These are phyloP conservation scores for Russula earlei DNA, from an alignment of 768 basidiomycete genomes.

Conservation along the genomic window DNA sequence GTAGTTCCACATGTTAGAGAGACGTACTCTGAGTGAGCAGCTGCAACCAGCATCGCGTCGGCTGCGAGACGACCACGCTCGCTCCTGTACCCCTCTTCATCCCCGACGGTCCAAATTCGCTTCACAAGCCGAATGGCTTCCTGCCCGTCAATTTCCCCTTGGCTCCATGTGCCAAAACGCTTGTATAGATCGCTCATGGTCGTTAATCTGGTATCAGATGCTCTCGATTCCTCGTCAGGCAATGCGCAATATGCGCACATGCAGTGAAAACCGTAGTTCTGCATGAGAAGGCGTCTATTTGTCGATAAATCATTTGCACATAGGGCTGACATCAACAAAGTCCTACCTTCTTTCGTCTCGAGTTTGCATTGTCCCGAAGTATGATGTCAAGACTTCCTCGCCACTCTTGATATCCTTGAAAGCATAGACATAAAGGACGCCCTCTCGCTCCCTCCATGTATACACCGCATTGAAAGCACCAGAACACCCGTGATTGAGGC, in stretches of 20 bases:
- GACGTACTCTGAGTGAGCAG: constrained; percentile 54
- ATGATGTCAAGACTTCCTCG: constrained; percentile 56
- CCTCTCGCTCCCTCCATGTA: constrained; percentile 44
- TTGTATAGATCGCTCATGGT: constrained; percentile 38
- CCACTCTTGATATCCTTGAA: constrained; percentile 44
- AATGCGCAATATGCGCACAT: constrained; percentile 51
- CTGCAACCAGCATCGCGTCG: constrained; percentile 51
- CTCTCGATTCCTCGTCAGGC: constrained; percentile 35
- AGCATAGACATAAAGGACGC: constrained; percentile 46
- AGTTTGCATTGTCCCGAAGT: constrained; percentile 46
- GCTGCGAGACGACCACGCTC: constrained; percentile 54
- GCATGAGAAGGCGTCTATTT: constrained; percentile 37
- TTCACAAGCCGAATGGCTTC: constrained; percentile 41
- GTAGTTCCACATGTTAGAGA: background rate
- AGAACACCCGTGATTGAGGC: constrained; percentile 62
- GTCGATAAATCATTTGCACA: background rate
- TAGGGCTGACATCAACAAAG: background rate
- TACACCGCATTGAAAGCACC: constrained; percentile 60
- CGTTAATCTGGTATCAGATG: constrained; percentile 43
- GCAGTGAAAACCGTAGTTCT: constrained; percentile 51
- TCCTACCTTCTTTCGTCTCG: constrained; percentile 41
- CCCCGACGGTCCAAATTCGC: constrained; percentile 48
- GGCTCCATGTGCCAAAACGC: constrained; percentile 42
- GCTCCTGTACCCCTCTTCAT: constrained; percentile 57
- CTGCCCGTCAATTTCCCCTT: constrained; percentile 33